Percentiles rank a stretch among this genome's conserved stretches.
Evolutionary conservation across 2,329 filamentous ascomycete genomes (phyloP).

Genomic region (Phaeoacremonium minimum): DNA sequence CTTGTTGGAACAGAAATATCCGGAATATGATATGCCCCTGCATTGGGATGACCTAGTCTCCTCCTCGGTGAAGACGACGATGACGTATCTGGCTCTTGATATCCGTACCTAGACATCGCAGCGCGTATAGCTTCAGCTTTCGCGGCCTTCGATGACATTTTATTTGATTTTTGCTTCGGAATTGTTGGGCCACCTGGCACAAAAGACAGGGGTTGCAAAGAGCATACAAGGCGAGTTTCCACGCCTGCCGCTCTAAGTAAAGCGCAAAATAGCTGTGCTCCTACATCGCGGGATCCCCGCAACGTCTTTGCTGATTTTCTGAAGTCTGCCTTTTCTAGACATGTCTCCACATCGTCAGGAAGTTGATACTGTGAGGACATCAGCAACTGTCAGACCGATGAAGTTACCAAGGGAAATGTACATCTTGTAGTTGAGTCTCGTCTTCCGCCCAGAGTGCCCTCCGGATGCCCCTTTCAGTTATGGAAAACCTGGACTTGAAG

Average conservation of each 20-base stretch:
- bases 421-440: conserved; percentile 53
- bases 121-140: conserved; percentile 30
- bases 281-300: conserved; percentile 81
- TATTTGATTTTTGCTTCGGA: conserved; percentile 30
- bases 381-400: too few species aligned
- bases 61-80: conserved; percentile 35
- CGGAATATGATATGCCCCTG: conserved; percentile 48
- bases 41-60: conserved; percentile 49
- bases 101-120: conserved; percentile 31
- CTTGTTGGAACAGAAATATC: conserved; percentile 30
- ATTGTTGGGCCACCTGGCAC: conserved; percentile 46
- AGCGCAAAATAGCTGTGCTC: conserved; percentile 86
- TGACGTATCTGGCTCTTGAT: conserved; percentile 15
- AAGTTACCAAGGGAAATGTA: conserved; percentile 27
- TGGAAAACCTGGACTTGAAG: conserved; percentile 66
- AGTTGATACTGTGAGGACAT: conserved; percentile 51
- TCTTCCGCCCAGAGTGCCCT: conserved; percentile 73
- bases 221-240: conserved; percentile 80
- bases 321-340: conserved; percentile 71
- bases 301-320: conserved; percentile 62
- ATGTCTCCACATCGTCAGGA: conserved; percentile 61
- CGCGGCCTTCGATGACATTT: conserved; percentile 20
- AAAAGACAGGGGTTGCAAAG: conserved; percentile 78
- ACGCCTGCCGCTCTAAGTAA: conserved; percentile 80
- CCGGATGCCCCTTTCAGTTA: conserved; percentile 67